Conservation (phyloP, 352 stramenopile genomes). For the Elongisporangium undulatum region DNA sequence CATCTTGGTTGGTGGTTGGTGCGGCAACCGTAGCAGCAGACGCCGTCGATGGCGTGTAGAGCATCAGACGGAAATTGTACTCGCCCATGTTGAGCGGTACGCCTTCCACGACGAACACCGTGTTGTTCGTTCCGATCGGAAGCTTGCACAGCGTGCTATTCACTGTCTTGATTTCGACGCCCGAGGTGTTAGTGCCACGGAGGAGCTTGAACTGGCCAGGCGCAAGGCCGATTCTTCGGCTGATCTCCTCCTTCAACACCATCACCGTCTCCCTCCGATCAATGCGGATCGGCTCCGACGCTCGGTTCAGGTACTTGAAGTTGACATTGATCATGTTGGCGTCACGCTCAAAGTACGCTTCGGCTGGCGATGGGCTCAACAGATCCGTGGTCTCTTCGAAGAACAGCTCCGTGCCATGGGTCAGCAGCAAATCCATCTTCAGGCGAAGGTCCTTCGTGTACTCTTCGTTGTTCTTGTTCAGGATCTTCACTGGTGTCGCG, state of each 20-base stretch:
- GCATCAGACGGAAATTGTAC: conserved; percentile 74
- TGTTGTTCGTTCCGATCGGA: conserved; percentile 64
- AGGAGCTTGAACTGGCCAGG: conserved; percentile 70
- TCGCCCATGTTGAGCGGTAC: conserved; percentile 63
- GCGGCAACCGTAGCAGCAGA: conserved; percentile 1
- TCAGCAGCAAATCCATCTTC: conserved; percentile 59
- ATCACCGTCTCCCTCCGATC: conserved; percentile 68
- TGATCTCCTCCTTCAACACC: conserved; percentile 56
- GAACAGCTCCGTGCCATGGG: conserved; percentile 68
- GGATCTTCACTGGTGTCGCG: conserved; percentile 51
- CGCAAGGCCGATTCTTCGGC: conserved; percentile 32
- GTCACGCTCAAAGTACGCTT: conserved; percentile 67
- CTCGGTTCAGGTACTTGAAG: conserved; percentile 45
- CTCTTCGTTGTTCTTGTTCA: conserved; percentile 48
- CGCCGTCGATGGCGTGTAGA: conserved; percentile 27
- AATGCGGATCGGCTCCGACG: conserved; percentile 53
- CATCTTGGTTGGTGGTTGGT: conserved; percentile 12
- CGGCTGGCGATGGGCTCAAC: conserved; percentile 35
- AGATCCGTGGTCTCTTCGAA: conserved; percentile 65
- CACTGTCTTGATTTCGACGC: conserved; percentile 78
- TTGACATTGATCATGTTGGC: conserved; percentile 80
- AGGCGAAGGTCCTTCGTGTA: conserved; percentile 36
- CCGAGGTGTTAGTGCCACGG: conserved; percentile 58
- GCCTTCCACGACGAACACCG: conserved; percentile 60
- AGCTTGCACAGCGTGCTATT: conserved; percentile 74